Evolutionary conservation across 768 basidiomycete genomes (phyloP), one percentile per base, ranked within the genome.

Genomic region (Inosperma sp.): DNA sequence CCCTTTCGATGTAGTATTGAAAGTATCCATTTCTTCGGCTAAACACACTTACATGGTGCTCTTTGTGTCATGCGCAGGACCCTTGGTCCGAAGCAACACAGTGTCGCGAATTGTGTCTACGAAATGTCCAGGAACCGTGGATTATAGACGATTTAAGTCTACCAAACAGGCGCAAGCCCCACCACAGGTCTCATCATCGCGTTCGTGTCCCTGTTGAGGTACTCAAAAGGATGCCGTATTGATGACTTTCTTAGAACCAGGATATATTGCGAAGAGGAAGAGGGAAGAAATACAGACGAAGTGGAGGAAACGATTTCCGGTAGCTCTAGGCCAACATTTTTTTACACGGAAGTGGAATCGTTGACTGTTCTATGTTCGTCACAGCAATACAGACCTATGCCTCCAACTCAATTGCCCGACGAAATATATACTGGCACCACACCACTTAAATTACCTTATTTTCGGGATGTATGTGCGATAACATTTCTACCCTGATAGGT

Each of bases 31-130:
- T n/a, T n/a, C n/a, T n/a, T n/a, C n/a, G n/a, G n/a, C n/a, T n/a
- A n/a, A n/a, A n/a, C n/a, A 6, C n/a, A 19, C 13, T n/a, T 21
- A 46, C 26, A 62, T 60, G 61, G 59, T 59, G n/a, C 36, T 62
- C 16, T 46, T 47, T 7, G 43, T 57, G 21, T 48, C 56, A 34
- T 47, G 59, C 21, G 56, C 57, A n/a, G 58, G 59, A 31, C 56
- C 56, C 16, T 63, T 59, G n/a, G 42, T 29, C 3, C 50, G 53
- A 14, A 57, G 48, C n/a, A 51, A 43, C 5, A 27, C 46, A 3
- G 36, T 57, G n/a, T 41, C 51, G 19, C 55, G 50, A 9, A 16
- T 54, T 23, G 21, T 57, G 10, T 33, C 46, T 12, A 19, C 56
- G 7, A 16, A 39, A 2, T 6, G 21, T 3, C 17, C 26, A 25